Conservation (phyloP, 192 early-diverging fungal species). For the Radiomyces spectabilis region DNA sequence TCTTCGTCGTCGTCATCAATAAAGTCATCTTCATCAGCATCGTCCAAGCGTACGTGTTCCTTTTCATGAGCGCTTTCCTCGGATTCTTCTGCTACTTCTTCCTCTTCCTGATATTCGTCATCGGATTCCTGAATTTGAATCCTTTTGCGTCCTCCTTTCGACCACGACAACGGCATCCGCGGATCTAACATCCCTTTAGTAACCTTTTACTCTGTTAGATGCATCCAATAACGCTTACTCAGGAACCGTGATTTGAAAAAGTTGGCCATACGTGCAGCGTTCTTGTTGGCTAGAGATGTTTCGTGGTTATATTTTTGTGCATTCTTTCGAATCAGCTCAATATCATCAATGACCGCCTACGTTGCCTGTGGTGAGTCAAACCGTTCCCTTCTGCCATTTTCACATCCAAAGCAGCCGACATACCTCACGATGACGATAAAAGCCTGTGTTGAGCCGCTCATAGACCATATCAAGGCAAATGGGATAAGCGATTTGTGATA, state of each 20-base stretch:
- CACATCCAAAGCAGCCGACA: no score
- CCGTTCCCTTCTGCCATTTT: no score
- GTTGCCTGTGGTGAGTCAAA: no score
- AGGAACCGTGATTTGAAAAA: constrained; percentile 33
- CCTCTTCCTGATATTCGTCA: constrained; percentile 10
- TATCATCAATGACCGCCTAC: constrained; percentile 59
- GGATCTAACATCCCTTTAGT: constrained; percentile 11
- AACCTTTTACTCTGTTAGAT: not conserved
- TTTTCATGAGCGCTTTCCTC: constrained; percentile 28
- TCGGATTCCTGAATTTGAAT: constrained; percentile 27
- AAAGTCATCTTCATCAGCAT: constrained; percentile 5
- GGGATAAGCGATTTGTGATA: constrained; percentile 58
- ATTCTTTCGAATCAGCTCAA: constrained; percentile 56
- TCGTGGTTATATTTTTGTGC: constrained; percentile 62
- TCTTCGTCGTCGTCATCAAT: constrained; percentile 13
- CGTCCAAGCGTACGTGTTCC: constrained; percentile 3
- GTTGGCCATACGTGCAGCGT: constrained; percentile 33
- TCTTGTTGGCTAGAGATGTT: constrained; percentile 27
- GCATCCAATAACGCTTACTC: constrained; percentile 24
- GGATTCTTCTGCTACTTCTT: constrained; percentile 7
- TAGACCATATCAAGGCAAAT: constrained; percentile 58
- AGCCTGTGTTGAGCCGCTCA: constrained; percentile 46
- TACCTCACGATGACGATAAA: constrained; percentile 54
- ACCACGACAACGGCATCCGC: constrained; percentile 20
- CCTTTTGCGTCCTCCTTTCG: constrained; percentile 24